Conservation (phyloP, 2,329 filamentous ascomycete genomes). For the Colletotrichum spinosum region DNA sequence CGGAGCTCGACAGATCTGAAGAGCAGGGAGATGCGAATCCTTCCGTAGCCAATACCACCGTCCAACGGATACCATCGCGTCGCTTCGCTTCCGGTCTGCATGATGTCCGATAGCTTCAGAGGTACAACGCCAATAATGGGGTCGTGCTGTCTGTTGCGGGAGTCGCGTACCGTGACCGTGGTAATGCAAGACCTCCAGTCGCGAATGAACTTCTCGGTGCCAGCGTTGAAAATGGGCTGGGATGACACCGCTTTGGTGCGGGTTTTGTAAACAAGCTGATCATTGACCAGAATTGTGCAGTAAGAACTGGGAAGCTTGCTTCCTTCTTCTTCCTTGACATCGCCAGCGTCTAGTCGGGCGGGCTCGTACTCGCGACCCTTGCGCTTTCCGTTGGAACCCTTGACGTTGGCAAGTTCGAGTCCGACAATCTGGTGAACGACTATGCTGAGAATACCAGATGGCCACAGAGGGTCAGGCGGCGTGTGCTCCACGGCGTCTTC, state of each 20-base stretch:
- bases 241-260: slow-evolving; percentile 92
- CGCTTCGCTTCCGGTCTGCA: slow-evolving; percentile 86
- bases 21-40: slow-evolving; percentile 86
- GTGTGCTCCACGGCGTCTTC: slow-evolving; percentile 91
- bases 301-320: slow-evolving; percentile 88
- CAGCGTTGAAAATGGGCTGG: slow-evolving; percentile 97
- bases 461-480: slow-evolving; percentile 96
- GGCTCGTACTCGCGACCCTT: slow-evolving; percentile 92
- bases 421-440: slow-evolving; percentile 96
- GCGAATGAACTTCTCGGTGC: slow-evolving; percentile 90
- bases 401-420: slow-evolving; percentile 89
- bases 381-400: slow-evolving; percentile 83
- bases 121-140: slow-evolving; percentile 94
- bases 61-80: slow-evolving; percentile 97
- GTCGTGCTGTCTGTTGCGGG: slow-evolving; percentile 90
- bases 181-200: slow-evolving; percentile 92
- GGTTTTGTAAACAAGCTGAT: slow-evolving; percentile 93
- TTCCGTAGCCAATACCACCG: slow-evolving; percentile 91
- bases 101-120: slow-evolving; percentile 86
- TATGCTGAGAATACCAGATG: slow-evolving; percentile 87
- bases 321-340: slow-evolving; percentile 86
- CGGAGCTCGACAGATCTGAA: slow-evolving; percentile 91
- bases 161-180: slow-evolving; percentile 89
- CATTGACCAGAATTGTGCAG: slow-evolving; percentile 91
- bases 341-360: slow-evolving; percentile 82